These are phyloP conservation scores for Penicillium occitanis DNA, from an alignment of 2,329 filamentous ascomycete species.

Conservation along the genomic window DNA sequence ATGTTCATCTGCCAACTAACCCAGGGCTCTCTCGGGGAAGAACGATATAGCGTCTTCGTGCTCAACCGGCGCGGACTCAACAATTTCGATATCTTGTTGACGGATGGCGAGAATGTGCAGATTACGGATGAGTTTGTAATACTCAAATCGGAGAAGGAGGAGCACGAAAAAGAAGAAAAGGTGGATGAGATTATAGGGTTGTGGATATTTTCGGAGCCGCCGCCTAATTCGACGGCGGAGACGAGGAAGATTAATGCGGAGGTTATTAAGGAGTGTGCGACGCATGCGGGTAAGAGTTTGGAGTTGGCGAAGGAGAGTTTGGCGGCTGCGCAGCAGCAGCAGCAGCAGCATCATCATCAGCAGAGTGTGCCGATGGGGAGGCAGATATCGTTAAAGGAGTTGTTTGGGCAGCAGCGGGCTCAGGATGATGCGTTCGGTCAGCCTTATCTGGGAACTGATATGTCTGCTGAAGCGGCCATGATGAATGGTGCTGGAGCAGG, in stretches of 20 bases:
- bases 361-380: constrained; percentile 53
- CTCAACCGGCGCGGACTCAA: constrained; percentile 70
- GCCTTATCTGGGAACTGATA: constrained; percentile 34
- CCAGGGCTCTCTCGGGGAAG: constrained; percentile 46
- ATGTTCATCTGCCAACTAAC: constrained; percentile 76
- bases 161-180: neutral
- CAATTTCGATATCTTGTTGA: constrained; percentile 68
- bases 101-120: constrained; percentile 60
- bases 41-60: constrained; percentile 62
- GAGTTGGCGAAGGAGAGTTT: constrained; percentile 44
- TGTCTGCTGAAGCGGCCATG: constrained; percentile 21
- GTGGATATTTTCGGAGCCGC: constrained; percentile 64
- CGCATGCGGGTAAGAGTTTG: constrained; percentile 52
- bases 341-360: constrained; percentile 30
- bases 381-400: constrained; percentile 53
- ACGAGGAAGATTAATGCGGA: constrained; percentile 53
- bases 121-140: constrained; percentile 63
- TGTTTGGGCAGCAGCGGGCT: constrained; percentile 56
- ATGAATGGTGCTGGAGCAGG: constrained; percentile 19
- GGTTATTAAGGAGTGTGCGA: constrained; percentile 57
- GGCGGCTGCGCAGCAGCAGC: constrained; percentile 26
- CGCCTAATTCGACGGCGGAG: constrained; percentile 55
- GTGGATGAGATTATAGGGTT: constrained; percentile 56
- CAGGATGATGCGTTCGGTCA: constrained; percentile 54
- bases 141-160: constrained; percentile 46